Evolutionary conservation across 139 green algal genomes (phyloP), one percentile per base, ranked within the genome.

Genomic region (Volvox reticuliferus): DNA sequence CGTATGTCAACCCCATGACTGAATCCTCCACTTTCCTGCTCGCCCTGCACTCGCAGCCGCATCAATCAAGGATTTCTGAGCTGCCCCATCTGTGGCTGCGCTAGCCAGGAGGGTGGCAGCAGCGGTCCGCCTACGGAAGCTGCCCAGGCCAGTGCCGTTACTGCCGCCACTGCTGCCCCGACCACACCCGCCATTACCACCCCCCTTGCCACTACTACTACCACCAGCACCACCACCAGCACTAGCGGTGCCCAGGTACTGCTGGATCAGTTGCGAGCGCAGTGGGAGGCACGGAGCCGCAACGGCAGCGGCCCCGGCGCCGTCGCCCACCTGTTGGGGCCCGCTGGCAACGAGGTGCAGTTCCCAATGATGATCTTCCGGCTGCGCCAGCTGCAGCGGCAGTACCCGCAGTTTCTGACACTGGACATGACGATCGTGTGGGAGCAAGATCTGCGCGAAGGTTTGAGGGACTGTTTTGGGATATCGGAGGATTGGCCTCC

Each of bases 391-490:
- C 78, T 93, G 91, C 65, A 32, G 32, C 32, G 55, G 76, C 50
- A 91, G 76, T 93, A 92, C 84, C 91, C 91, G 2, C 86, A 92
- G 35, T 88, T 80, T n/a, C 61, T 93, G 19, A 80, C 77, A 1
- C 37, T 22, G 26, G 78, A 84, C 17, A 84, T 84, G 78, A 50
- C 26, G 78, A 28, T 13, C 37, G 37, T 37, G 21, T 84, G 78
- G 78, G 37, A 33, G 21, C 78, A 33, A 14, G 78, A 84, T 37
- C 14, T 84, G 13, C 78, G 37, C 17, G 30, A 33, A 22, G 78
- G 78, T 84, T 26, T 1, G 78, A 36, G 37, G 36, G 76, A 9
- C 44, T 55, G 5, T 55, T 55, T 55, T 55, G 5, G 44, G 44
- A 9, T 55, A 14, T 55, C 44, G 44, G 44, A 55, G 44, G 44